Conservation (phyloP, 345 rosid genomes). For the Kernera saxatilis region DNA sequence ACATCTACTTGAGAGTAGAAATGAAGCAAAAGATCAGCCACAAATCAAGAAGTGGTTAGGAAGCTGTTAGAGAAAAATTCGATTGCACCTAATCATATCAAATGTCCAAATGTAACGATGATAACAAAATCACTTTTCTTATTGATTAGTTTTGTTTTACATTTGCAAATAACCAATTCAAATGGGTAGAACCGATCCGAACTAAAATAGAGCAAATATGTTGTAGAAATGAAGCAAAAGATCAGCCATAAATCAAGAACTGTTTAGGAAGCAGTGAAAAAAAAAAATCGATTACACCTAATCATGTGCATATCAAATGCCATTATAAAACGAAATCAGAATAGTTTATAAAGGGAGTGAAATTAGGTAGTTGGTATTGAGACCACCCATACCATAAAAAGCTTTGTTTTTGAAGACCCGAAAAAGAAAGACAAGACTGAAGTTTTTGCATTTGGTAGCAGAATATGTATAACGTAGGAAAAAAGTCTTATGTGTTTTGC, state of each 20-base stretch:
- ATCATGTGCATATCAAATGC: neutral
- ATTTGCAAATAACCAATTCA: no score
- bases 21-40: neutral
- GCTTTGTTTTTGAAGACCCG: no score
- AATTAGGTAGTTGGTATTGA: conserved; percentile 5
- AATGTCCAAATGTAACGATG: no score
- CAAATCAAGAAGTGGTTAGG: neutral
- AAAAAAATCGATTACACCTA: neutral
- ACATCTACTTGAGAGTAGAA: conserved; percentile 23
- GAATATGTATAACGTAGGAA: no score
- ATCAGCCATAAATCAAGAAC: neutral
- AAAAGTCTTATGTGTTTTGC: no score
- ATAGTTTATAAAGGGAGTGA: neutral
- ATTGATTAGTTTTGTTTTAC: no score
- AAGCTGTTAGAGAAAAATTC: neutral
- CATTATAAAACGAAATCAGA: neutral
- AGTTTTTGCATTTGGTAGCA: no score
- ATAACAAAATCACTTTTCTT: no score
- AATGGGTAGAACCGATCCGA: no score
- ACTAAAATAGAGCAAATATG: no score
- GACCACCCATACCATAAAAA: neutral
- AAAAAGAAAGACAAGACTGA: no score
- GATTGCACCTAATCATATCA: conserved; percentile 8
- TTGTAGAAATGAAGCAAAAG: conserved; percentile 20
- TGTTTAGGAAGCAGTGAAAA: neutral